phyloP scores from a whole-genome alignment of 2,329 filamentous ascomycete genomes.

The Fusarium torreyae region DNA sequence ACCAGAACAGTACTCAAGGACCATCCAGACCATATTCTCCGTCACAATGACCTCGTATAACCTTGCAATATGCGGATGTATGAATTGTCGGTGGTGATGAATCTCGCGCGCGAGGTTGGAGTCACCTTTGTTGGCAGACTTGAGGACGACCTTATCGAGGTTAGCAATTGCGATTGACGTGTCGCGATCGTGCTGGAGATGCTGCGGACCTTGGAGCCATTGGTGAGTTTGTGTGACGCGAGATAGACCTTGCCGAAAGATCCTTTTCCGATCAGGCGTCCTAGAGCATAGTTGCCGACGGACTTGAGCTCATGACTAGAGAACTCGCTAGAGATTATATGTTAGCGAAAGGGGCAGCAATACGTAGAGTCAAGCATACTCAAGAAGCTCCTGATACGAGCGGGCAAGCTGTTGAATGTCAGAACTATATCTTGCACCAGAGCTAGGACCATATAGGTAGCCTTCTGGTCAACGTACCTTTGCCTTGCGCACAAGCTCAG shows the following conservation, averaged over 20 bases:
- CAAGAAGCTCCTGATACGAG: slow-evolving; percentile 95
- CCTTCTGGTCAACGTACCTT: slow-evolving; percentile 61
- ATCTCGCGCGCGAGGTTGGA: slow-evolving; percentile 97
- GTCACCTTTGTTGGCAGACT: slow-evolving; percentile 96
- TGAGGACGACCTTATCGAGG: slow-evolving; percentile 86
- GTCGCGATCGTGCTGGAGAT: neutral
- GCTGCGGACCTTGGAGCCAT: slow-evolving; percentile 88
- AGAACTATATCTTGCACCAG: slow-evolving; percentile 3
- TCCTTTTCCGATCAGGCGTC: slow-evolving; percentile 93
- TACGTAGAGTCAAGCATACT: slow-evolving; percentile 71
- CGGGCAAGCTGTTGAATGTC: slow-evolving; percentile 80
- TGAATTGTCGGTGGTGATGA: slow-evolving; percentile 97
- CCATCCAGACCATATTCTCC: slow-evolving; percentile 94
- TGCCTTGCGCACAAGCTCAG: slow-evolving; percentile 74
- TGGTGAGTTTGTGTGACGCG: slow-evolving; percentile 95
- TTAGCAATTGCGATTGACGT: slow-evolving; percentile 16
- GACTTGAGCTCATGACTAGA: slow-evolving; percentile 89
- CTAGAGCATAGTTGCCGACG: slow-evolving; percentile 95
- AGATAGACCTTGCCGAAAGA: slow-evolving; percentile 99
- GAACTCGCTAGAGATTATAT: slow-evolving; percentile 80
- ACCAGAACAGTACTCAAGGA: slow-evolving; percentile 96
- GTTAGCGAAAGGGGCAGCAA: slow-evolving; percentile 12
- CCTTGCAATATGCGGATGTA: slow-evolving; percentile 96
- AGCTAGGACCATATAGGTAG: neutral
- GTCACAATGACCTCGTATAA: slow-evolving; percentile 99